Percentiles rank a stretch among this genome's conserved stretches.
phyloP scores from a whole-genome alignment of 1,139 yeast species.

The Taiozyma sp. region DNA sequence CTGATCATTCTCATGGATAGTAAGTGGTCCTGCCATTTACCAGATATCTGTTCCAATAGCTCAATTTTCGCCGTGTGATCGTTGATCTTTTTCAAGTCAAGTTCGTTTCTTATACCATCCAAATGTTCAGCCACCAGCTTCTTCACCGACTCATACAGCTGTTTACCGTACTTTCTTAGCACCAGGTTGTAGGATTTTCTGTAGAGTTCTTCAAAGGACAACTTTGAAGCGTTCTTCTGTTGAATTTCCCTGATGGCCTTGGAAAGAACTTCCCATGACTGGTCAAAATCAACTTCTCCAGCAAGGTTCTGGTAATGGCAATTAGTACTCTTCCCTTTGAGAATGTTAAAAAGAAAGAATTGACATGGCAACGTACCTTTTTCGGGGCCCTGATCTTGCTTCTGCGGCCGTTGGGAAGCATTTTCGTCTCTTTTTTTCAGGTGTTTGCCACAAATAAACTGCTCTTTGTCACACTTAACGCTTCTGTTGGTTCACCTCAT shows the following conservation, averaged over 20 bases:
- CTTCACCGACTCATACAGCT: constrained; percentile 60
- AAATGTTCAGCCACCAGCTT: constrained; percentile 48
- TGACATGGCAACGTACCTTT: constrained; percentile 31
- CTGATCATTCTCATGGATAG: constrained; percentile 74
- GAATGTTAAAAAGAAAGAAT: not conserved
- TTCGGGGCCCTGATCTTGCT: constrained; percentile 63
- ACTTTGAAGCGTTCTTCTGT: constrained; percentile 62
- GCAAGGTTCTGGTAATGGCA: constrained; percentile 19
- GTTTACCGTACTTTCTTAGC: constrained; percentile 64
- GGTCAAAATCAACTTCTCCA: constrained; percentile 51
- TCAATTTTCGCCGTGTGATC: constrained; percentile 20
- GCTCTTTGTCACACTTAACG: no score
- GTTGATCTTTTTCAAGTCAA: constrained; percentile 11
- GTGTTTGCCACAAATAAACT: not conserved
- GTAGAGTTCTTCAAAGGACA: constrained; percentile 83
- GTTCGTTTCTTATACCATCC: constrained; percentile 23
- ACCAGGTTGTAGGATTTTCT: constrained; percentile 79
- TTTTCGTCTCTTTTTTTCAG: not conserved
- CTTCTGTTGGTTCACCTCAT: no score
- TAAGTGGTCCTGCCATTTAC: constrained; percentile 72
- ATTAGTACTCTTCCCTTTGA: not conserved
- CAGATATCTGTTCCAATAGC: constrained; percentile 42
- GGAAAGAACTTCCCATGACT: constrained; percentile 66
- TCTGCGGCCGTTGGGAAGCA: constrained; percentile 30
- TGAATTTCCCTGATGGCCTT: constrained; percentile 76